Evolutionary conservation across 164 flowering plant species (phyloP), one percentile per base, ranked within the genome.

Genomic region (Echeveria elegans): DNA sequence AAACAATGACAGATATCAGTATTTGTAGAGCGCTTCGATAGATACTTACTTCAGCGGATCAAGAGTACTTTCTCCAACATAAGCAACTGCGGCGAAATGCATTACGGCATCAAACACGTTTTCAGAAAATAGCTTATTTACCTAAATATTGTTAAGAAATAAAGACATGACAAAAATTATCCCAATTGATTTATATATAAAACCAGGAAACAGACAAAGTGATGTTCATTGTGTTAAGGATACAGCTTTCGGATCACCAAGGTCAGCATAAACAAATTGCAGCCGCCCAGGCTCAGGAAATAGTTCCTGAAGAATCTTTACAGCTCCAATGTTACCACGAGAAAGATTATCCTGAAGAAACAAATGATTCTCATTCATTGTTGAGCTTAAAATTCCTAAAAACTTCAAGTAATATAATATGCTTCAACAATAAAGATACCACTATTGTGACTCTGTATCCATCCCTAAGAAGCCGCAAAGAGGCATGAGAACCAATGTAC

Each of bases 31-130:
- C 24, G 28, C 37, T 37, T 21, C 4, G 45, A 43, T 38, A 11
- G 15, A 52, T 9, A 47, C 79, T 78, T 72, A 94, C 97, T 85
- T 85, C 19, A 89, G 90, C 64, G 97, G 98, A 66, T 90, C 86
- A 64, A 90, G 85, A 6, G 98, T 93, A 79, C 98, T 93, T 82
- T 93, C 98, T 66, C 98, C 98, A 63, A 93, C 98, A 80, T 93
- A 93, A 43, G 98, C 97, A 66, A 93, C 98, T 53, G 98, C 98
- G n/a, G 98, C 97, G 78, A 93, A 93, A 80, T 90, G 98, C 76
- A 93, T 93, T 69, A 93, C 98, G 40, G 98, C 98, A 79, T 92
- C 98, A 79, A 92, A 92, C 63, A 93, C 92, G 77, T 92, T 92
- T 73, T 88, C 87, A 41, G 94, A 74, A 75, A 92, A 92, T 67